Conservation (phyloP, 805 yeast species). For the Candida orba region DNA sequence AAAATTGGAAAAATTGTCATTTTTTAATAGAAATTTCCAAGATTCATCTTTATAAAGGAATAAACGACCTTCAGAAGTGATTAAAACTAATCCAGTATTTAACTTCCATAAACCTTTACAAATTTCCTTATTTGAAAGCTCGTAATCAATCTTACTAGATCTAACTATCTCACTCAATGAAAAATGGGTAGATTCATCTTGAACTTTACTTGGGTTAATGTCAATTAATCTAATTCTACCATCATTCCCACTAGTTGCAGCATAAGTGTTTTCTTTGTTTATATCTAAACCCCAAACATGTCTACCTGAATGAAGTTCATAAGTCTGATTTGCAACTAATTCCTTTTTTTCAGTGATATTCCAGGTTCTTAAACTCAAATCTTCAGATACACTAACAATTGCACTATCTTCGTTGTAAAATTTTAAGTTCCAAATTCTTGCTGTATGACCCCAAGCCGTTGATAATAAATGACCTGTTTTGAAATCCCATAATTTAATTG, state of each 20-base stretch:
- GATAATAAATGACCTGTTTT: constrained; percentile 51
- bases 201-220: constrained; percentile 29
- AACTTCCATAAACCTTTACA: constrained; percentile 55
- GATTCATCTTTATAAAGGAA: constrained; percentile 20
- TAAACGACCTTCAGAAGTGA: constrained; percentile 56
- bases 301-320: constrained; percentile 75
- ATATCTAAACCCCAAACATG: constrained; percentile 80
- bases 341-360: constrained; percentile 26
- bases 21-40: constrained; percentile 26
- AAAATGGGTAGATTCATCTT: constrained; percentile 23
- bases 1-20: constrained; percentile 29
- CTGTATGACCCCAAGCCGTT: constrained; percentile 94
- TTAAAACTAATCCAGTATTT: constrained; percentile 36
- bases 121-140: constrained; percentile 40
- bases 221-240: constrained; percentile 70
- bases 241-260: constrained; percentile 91
- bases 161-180: constrained; percentile 29
- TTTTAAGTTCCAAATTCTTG: constrained; percentile 82
- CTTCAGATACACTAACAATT: constrained; percentile 74
- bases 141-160: constrained; percentile 17
- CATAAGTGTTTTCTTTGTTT: constrained; percentile 35
- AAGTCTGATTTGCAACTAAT: constrained; percentile 29
- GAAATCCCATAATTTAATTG: constrained; percentile 70
- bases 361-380: constrained; percentile 83
- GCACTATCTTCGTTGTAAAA: constrained; percentile 38